Evolutionary conservation across 768 basidiomycete genomes (phyloP), one percentile per base, ranked within the genome.

Genomic region (Boletus rubroflammeus): DNA sequence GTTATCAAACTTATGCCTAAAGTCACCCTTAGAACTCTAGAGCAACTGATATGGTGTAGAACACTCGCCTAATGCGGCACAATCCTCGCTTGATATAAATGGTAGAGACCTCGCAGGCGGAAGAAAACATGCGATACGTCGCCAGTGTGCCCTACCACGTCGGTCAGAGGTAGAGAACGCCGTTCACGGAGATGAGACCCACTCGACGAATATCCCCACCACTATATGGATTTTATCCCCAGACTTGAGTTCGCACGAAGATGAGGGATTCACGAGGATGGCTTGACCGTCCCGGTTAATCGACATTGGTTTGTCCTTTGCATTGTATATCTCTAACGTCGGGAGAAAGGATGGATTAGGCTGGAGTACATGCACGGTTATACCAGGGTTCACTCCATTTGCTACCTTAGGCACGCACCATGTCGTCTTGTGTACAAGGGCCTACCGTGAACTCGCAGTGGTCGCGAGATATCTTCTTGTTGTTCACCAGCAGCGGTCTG

Each of bases 391-490:
- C 13, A 31, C 6, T 21, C 29, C 1, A n/a, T 46, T 42, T 8
- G 31, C 25, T 25, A n/a, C 0, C n/a, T 26, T 23, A 36, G 51
- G n/a, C 19, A 55, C 85, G 54, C 62, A 89, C 88, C 54, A 77
- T 75, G 54, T 88, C 77, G 36, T 82, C 80, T 14, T 64, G 58
- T 1, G 78, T 69, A 50, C 76, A 85, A 4, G 71, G 57, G 1
- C 76, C 83, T 4, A 90, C 83, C 6, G 72, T 69, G 51, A 91
- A 79, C 45, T 75, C 68, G 45, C 81, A 82, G 57, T 88, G 84
- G 21, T 80, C 72, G 28, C 77, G 75, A 0, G 88, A 90, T 43
- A 92, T 76, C 64, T 81, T 85, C 62, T 83, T 83, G 71, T 75
- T 77, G 54, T 78, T 78, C 43, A 90, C 70, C 5, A 75, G 28